Base-by-base conservation (phyloP, 2,329 filamentous ascomycete genomes). In the Pseudomassariella vexata region DNA sequence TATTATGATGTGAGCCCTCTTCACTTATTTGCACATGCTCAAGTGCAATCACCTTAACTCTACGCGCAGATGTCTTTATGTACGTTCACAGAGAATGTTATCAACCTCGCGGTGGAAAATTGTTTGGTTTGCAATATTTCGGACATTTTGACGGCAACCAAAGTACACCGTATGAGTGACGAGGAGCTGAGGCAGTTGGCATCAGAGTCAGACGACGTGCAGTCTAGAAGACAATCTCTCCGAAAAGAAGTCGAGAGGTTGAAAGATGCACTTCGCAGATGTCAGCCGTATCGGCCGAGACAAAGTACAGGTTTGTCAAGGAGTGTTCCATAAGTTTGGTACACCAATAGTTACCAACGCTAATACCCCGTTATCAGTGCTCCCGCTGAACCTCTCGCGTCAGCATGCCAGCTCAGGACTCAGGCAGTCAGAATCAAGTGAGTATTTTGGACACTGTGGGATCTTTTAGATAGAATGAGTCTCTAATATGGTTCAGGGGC, bases 31-130 rank as follows among this genome's bases (percentile, higher is more conserved):
- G 19, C 18, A 12, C n/a, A n/a, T n/a, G n/a, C n/a, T 30, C 28
- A 21, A 19, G 6, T 10, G 22, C 9, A 32, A 12, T 7, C 19
- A 11, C 14, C 26, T 7, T n/a, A n/a, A n/a, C n/a, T n/a, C n/a
- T n/a, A n/a, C n/a, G n/a, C 18, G 3, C 6, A 66, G 62, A 59
- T 63, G 45, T 59, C 63, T 2, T 50, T 63, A 3, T 43, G 60
- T 9, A 64, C 59, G 0, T 69, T 73, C 28, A 53, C 63, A 3
- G 63, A 73, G 4, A 69, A 69, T 14, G 50, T 73, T 8, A 54
- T 63, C 12, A 67, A 59, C n/a, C 50, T 71, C 1, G 68, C 59
- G 0, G 52, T 69, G 1, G 69, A 73, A 40, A 64, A 63, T 19
- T 70, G 65, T 26, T 57, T 74, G 1, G 46, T 73, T 0, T 45